A percentile compares a stretch with the other conserved stretches of the same genome.
phyloP scores from a whole-genome alignment of 2,329 filamentous ascomycete genomes.

The Neonectria faginata region DNA sequence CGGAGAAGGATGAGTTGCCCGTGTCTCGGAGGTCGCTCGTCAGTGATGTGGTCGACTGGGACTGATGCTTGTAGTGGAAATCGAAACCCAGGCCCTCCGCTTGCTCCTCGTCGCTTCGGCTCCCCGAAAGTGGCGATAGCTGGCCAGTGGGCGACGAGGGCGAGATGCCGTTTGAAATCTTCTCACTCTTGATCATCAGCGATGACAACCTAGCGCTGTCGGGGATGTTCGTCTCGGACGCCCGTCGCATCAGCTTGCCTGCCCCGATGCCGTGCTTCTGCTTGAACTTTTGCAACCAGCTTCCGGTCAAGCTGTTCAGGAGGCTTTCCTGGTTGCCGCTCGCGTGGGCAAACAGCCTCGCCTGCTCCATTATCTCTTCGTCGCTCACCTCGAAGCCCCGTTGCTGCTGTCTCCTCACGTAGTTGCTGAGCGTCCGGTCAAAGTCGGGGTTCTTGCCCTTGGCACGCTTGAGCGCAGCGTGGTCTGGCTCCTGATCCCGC shows the following conservation, averaged over 20 bases:
- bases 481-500: constrained; percentile 77
- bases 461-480: constrained; percentile 78
- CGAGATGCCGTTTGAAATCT: constrained; percentile 71
- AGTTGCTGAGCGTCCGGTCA: constrained; percentile 88
- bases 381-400: constrained; percentile 80
- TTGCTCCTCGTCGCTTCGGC: constrained; percentile 77
- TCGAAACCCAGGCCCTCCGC: constrained; percentile 48
- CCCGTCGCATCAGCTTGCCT: constrained; percentile 64
- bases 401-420: constrained; percentile 84
- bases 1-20: constrained; percentile 73
- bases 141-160: constrained; percentile 78
- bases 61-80: constrained; percentile 50
- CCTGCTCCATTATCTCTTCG: constrained; percentile 86
- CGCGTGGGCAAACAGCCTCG: constrained; percentile 81
- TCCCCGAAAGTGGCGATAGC: constrained; percentile 75
- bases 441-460: constrained; percentile 92
- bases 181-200: constrained; percentile 46
- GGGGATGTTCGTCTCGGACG: constrained; percentile 77
- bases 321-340: constrained; percentile 76
- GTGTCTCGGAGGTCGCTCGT: constrained; percentile 48
- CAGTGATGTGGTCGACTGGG: constrained; percentile 51
- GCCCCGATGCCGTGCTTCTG: constrained; percentile 77
- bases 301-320: constrained; percentile 76
- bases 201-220: constrained; percentile 71
- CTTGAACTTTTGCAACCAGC: constrained; percentile 96